Evolutionary conservation across 2,329 filamentous ascomycete genomes (phyloP).

Genomic region (Verticillium albo-atrum): DNA sequence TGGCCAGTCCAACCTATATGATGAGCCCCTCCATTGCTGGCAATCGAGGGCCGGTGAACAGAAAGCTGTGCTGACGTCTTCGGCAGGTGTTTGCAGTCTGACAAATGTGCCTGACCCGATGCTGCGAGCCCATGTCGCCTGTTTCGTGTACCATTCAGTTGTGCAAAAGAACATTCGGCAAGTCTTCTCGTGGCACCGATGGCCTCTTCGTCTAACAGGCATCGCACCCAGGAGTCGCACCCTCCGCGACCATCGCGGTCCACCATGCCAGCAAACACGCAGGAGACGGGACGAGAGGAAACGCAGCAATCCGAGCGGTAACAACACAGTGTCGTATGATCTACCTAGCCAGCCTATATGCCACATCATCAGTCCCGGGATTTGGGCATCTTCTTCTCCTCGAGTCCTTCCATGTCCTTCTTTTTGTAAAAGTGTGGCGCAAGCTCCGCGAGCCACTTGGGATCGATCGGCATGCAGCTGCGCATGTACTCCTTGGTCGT

Average conservation of each 20-base stretch:
- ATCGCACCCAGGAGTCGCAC: not conserved
- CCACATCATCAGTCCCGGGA: constrained; percentile 14
- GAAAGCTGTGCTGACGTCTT: not conserved
- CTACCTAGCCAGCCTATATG: not conserved
- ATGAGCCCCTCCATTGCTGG: not conserved
- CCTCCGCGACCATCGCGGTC: not conserved
- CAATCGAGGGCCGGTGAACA: not conserved
- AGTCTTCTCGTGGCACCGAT: not conserved
- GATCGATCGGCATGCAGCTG: constrained; percentile 77
- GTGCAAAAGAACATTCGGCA: not conserved
- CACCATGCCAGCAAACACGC: not conserved
- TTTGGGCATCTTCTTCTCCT: constrained; percentile 61
- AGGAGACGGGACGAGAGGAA: not conserved
- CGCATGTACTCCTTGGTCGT: constrained; percentile 93
- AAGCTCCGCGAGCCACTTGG: constrained; percentile 81
- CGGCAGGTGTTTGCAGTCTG: not conserved
- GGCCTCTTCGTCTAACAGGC: not conserved
- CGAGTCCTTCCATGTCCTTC: constrained; percentile 78
- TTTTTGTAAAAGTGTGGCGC: constrained; percentile 95
- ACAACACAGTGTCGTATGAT: not conserved
- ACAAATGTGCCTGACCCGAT: not conserved
- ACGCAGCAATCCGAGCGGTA: not conserved
- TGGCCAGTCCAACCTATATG: not conserved
- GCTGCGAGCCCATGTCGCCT: not conserved
- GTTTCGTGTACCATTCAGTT: not conserved